Evolutionary conservation across 768 basidiomycete species (phyloP), one percentile per base, ranked within the genome.

Genomic region (Wakefieldia striispora): DNA sequence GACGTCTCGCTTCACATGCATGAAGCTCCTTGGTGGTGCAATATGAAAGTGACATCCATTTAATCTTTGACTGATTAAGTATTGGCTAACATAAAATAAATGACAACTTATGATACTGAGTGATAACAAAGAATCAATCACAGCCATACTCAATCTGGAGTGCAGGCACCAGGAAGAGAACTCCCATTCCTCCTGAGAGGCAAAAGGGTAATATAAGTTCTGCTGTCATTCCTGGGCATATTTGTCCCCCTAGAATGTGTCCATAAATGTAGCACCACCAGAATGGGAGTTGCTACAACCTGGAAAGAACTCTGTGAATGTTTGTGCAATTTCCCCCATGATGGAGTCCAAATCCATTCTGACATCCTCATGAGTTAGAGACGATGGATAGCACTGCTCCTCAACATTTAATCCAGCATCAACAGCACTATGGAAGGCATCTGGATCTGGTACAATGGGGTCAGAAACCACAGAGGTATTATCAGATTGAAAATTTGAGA

Each of bases 221-320:
- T 31, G 12, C 10, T n/a, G 7, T 9, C 9, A 8, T 16, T 45
- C 16, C 7, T 21, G 5, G 6, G n/a, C n/a, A n/a, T 50, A 17
- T 19, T 40, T 2, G 2, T 51, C 26, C 1, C 46, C 10, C 34
- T 26, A 42, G 31, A 52, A 52, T 5, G 3, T 2, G n/a, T 48
- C 46, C 46, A 52, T 52, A 23, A 52, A 52, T 1, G 16, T 40
- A 10, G 11, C 1, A 1, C 49, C 19, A 16, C 49, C 43, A 13
- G 38, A 10, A 16, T 19, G 40, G 2, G 26, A 21, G 11, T 26
- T 1, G 31, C 43, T 34, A 31, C 29, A 33, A 17, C 19, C 19
- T 6, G 4, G 24, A 21, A 16, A 42, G 4, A 19, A 14, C 23
- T 49, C 35, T 3, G 11, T 42, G 10, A 43, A 31, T 6, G 39